Evolutionary conservation across 1,284 basidiomycete genomes (phyloP).

Genomic region (Naganishia albida): DNA sequence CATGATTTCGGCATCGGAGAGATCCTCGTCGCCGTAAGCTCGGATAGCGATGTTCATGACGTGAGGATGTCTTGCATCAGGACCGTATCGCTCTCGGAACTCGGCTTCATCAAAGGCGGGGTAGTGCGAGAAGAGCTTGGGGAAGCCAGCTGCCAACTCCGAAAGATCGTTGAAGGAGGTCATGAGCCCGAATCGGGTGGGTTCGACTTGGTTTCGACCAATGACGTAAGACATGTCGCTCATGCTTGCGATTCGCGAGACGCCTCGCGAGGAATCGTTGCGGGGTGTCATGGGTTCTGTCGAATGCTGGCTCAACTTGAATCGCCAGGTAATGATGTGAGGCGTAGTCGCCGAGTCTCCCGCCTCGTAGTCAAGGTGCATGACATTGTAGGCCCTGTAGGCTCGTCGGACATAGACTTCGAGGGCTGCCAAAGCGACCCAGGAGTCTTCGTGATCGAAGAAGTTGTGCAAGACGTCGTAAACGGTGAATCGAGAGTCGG

Average conservation of each 20-base stretch:
- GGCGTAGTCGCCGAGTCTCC: slow-evolving; percentile 81
- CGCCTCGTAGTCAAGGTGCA: slow-evolving; percentile 91
- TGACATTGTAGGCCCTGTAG: slow-evolving; percentile 90
- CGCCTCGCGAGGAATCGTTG: slow-evolving; percentile 58
- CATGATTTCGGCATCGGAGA: slow-evolving; percentile 76
- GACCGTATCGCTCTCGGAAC: slow-evolving; percentile 71
- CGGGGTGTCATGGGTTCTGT: slow-evolving; percentile 82
- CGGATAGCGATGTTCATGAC: slow-evolving; percentile 92
- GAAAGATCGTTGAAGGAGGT: slow-evolving; percentile 80
- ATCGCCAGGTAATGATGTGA: slow-evolving; percentile 83
- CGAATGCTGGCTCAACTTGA: slow-evolving; percentile 79
- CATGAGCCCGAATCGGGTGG: slow-evolving; percentile 82
- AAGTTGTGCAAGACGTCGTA: slow-evolving; percentile 96
- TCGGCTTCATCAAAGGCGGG: slow-evolving; percentile 68
- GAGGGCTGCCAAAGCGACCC: slow-evolving; percentile 85
- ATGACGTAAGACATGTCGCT: slow-evolving; percentile 92
- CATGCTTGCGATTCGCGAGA: slow-evolving; percentile 75
- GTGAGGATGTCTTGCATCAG: slow-evolving; percentile 73
- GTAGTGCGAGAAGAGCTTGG: slow-evolving; percentile 64
- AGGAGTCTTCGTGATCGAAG: slow-evolving; percentile 82
- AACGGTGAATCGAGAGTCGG: slow-evolving; percentile 94
- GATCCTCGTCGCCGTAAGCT: slow-evolving; percentile 75
- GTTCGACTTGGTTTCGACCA: slow-evolving; percentile 74
- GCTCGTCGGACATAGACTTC: slow-evolving; percentile 91
- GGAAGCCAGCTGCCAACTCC: slow-evolving; percentile 72